phyloP scores from a whole-genome alignment of 169 alveolate genomes.

The Plasmodium cynomolgi region DNA sequence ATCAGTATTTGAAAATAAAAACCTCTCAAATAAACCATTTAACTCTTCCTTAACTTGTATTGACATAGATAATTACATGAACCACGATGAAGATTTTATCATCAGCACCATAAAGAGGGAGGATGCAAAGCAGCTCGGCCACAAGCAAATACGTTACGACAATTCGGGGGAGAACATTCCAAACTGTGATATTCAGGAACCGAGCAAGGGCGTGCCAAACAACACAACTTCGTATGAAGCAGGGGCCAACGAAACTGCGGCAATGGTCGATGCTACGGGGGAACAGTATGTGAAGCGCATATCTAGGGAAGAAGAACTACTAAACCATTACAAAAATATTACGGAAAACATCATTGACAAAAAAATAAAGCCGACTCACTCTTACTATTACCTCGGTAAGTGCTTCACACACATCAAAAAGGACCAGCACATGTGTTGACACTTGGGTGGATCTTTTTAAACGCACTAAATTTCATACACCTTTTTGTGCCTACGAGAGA shows the following conservation, averaged over 20 bases:
- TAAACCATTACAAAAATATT: conserved; percentile 56
- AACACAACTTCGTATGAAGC: background rate
- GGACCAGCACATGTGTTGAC: background rate
- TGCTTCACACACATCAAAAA: background rate
- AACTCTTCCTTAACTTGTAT: conserved; percentile 67
- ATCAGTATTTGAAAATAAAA: conserved; percentile 70
- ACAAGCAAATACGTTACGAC: conserved; percentile 1
- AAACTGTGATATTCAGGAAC: background rate
- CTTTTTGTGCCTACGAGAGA: background rate
- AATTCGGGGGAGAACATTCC: background rate
- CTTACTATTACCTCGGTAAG: conserved; percentile 70
- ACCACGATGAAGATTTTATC: conserved; percentile 65
- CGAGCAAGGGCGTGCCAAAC: background rate
- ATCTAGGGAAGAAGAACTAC: conserved; percentile 54
- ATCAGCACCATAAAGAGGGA: conserved; percentile 24
- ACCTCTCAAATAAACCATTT: conserved; percentile 36
- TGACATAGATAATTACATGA: conserved; percentile 57
- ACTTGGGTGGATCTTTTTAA: background rate
- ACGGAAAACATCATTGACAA: conserved; percentile 66
- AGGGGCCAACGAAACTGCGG: background rate
- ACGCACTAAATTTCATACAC: background rate
- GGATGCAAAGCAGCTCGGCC: background rate
- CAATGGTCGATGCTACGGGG: background rate
- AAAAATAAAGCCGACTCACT: conserved; percentile 63
- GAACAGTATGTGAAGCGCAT: background rate